These are phyloP conservation scores for Chalciporus piperatus DNA, from an alignment of 768 basidiomycete genomes.

Conservation along the genomic window DNA sequence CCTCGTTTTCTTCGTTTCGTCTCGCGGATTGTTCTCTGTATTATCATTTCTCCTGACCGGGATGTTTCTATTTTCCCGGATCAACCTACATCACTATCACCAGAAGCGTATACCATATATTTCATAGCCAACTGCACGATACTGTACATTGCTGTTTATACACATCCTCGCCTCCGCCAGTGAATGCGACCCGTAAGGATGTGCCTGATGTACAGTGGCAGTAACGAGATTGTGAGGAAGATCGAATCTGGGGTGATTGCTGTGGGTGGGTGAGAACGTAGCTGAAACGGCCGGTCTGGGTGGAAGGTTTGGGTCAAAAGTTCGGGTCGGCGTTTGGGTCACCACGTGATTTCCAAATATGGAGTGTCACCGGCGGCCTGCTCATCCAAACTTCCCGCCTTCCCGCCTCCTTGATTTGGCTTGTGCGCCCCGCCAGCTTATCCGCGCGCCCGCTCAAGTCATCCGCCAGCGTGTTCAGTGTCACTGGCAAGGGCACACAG, in stretches of 20 bases:
- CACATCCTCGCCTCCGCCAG: constrained; percentile 7
- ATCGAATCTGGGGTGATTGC: constrained; percentile 3
- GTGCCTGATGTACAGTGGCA: constrained; percentile 30
- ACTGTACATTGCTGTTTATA: constrained; percentile 35
- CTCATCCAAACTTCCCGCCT: too few relatives aligned
- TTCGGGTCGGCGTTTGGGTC: too few relatives aligned
- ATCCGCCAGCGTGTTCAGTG: too few relatives aligned
- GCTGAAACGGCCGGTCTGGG: too few relatives aligned
- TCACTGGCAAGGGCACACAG: too few relatives aligned
- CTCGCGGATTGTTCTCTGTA: constrained; percentile 25
- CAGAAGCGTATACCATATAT: constrained; percentile 33
- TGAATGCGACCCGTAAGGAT: constrained; percentile 9
- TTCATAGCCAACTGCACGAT: constrained; percentile 27
- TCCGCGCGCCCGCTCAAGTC: too few relatives aligned
- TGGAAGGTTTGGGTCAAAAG: too few relatives aligned
- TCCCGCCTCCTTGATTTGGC: too few relatives aligned
- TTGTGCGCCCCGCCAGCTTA: too few relatives aligned
- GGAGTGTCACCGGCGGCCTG: too few relatives aligned
- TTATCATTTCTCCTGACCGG: constrained; percentile 9
- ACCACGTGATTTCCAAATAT: too few relatives aligned
- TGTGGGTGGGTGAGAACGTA: constrained; percentile 2
- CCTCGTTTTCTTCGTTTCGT: constrained; percentile 4
- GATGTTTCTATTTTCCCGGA: constrained; percentile 3
- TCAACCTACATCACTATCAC: constrained; percentile 21
- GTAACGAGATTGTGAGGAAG: too few relatives aligned